Evolutionary conservation across 1,284 basidiomycete genomes (phyloP).

Genomic region (Vanrija sp.): DNA sequence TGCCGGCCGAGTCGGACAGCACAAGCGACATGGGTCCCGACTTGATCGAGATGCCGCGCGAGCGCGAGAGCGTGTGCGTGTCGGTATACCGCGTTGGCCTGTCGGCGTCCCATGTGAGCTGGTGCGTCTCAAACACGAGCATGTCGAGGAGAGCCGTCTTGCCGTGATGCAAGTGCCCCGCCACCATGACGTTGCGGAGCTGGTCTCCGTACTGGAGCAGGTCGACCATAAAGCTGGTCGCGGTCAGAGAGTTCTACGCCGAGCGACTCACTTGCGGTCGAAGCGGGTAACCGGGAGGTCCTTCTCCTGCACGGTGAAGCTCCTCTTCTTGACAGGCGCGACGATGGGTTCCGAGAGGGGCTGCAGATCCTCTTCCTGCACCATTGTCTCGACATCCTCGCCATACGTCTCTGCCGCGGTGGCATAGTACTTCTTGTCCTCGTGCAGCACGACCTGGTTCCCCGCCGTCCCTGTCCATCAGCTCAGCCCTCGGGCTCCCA

Average conservation of each 20-base stretch:
- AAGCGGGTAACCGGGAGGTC: slow-evolving; percentile 88
- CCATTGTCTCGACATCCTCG: slow-evolving; percentile 87
- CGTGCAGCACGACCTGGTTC: slow-evolving; percentile 87
- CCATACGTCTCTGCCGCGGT: slow-evolving; percentile 90
- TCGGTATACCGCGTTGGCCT: slow-evolving; percentile 91
- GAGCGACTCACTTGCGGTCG: slow-evolving; percentile 73
- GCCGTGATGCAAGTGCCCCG: slow-evolving; percentile 95
- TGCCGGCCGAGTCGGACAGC: slow-evolving; percentile 78
- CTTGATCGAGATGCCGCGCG: slow-evolving; percentile 91
- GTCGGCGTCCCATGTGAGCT: slow-evolving; percentile 87
- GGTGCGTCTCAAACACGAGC: slow-evolving; percentile 95
- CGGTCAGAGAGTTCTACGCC: background rate
- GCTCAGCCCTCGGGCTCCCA: background rate
- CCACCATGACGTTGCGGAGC: slow-evolving; percentile 90
- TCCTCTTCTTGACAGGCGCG: slow-evolving; percentile 87
- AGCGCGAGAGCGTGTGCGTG: slow-evolving; percentile 81
- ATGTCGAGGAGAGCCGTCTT: slow-evolving; percentile 97
- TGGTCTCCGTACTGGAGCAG: slow-evolving; percentile 90
- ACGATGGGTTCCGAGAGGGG: slow-evolving; percentile 92
- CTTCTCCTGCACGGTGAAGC: slow-evolving; percentile 89
- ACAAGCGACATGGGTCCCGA: slow-evolving; percentile 94
- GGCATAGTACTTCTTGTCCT: slow-evolving; percentile 98
- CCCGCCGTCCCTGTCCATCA: slow-evolving; percentile 34
- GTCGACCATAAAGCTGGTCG: slow-evolving; percentile 77
- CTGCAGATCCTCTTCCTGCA: slow-evolving; percentile 98